Conservation (phyloP, 768 basidiomycete genomes). For the Russula brevipes region DNA sequence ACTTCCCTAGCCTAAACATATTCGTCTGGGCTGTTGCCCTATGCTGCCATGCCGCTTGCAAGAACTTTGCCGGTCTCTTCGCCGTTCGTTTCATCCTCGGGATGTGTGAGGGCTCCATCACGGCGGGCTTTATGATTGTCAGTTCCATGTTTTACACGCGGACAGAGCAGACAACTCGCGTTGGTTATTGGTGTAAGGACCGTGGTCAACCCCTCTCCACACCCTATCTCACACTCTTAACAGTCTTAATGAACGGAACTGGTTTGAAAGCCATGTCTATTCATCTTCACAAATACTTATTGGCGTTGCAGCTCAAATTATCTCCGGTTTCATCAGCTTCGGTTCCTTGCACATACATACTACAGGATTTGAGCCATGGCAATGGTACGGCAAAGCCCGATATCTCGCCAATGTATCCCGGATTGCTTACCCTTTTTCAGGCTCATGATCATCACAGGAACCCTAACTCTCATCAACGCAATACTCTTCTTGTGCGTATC, state of each 20-base stretch:
- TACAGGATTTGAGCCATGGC: constrained; percentile 58
- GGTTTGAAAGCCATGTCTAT: constrained; percentile 35
- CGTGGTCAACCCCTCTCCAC: background rate
- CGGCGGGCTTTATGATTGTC: constrained; percentile 73
- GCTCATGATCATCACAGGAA: constrained; percentile 69
- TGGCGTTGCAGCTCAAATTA: constrained; percentile 52
- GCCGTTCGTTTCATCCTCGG: constrained; percentile 61
- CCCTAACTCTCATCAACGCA: constrained; percentile 49
- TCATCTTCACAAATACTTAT: background rate
- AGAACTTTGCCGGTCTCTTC: constrained; percentile 59
- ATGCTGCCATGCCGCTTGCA: constrained; percentile 63
- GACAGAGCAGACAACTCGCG: constrained; percentile 59
- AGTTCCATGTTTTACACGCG: constrained; percentile 76
- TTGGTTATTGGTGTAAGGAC: constrained; percentile 72
- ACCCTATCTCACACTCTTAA: background rate
- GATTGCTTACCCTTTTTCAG: constrained; percentile 30
- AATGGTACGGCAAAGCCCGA: constrained; percentile 44
- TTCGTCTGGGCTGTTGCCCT: constrained; percentile 60
- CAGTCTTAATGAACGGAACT: constrained; percentile 72
- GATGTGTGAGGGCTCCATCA: constrained; percentile 66
- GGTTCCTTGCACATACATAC: constrained; percentile 60
- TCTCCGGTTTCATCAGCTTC: constrained; percentile 64
- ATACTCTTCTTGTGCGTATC: constrained; percentile 48
- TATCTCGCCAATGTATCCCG: background rate
- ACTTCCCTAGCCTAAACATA: constrained; percentile 51